Evolutionary conservation across 495 filamentous ascomycete species (phyloP), one percentile per base, ranked within the genome.

Genomic region (Tuber indicum): DNA sequence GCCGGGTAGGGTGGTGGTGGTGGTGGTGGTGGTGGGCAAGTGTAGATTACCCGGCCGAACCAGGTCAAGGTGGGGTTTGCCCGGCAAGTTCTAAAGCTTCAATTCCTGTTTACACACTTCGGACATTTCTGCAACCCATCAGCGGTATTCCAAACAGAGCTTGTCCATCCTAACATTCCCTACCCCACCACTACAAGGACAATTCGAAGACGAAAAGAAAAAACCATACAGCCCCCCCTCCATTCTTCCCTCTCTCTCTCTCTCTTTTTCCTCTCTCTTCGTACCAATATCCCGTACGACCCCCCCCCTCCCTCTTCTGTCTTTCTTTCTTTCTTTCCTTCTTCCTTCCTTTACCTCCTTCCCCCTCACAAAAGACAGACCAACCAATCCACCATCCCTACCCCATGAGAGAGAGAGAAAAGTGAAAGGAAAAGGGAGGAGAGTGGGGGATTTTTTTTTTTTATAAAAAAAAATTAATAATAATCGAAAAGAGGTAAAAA

Each of bases 1-100:
- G 58, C 58, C 58, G n/a, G 58, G 58, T 58, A 58, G 23, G 47
- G 52, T 66, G 23, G 58, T n/a, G n/a, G n/a, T 62, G n/a, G 58
- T 21, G n/a, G n/a, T 62, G 3, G n/a, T 14, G n/a, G 58, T 66
- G 58, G 58, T n/a, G 9, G 49, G 49, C 49, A 66, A 7, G 9
- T 58, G 21, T 12, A 58, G 58, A 66, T 66, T 66, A 66, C 58
- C 58, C 58, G 58, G 26, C 58, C 58, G 58, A 66, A n/a, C 49
- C 6, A 58, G 23, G 49, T 6, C 23, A n/a, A n/a, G 49, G 49
- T n/a, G 49, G 52, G 58, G 26, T 66, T 66, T 14, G 0, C 58
- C 58, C 58, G 58, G 58, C 58, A 32, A 14, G 58, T 66, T 66
- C 10, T 8, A 66, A 66, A 66, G 52, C 52, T 58, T 52, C 47